Conservation (phyloP, 169 alveolate genomes). For the Eimeria mitis region DNA sequence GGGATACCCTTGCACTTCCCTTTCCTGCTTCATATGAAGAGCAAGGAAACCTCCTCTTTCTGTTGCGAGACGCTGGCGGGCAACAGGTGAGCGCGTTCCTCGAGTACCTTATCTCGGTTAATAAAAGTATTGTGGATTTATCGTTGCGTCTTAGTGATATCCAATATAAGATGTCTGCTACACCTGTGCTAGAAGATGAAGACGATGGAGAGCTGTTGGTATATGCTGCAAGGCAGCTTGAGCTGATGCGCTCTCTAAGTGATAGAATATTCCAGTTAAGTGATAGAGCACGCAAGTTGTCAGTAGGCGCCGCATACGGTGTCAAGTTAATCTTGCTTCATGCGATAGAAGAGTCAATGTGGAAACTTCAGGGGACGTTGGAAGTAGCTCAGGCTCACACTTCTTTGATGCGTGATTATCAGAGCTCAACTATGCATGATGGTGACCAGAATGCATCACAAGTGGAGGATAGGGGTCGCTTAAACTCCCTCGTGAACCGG, state of each 20-base stretch:
- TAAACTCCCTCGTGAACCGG: not conserved
- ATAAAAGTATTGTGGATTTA: not conserved
- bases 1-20: not conserved
- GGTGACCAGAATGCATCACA: not conserved
- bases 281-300: not conserved
- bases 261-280: not conserved
- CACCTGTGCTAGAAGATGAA: not conserved
- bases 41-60: not conserved
- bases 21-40: not conserved
- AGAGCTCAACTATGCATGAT: not conserved
- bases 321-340: slow-evolving; percentile 11
- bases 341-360: not conserved
- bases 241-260: not conserved
- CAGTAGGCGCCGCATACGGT: not conserved
- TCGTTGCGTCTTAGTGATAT: not conserved
- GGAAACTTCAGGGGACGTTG: not conserved
- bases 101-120: not conserved
- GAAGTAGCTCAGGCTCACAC: not conserved
- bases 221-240: not conserved
- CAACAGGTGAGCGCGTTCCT: not conserved
- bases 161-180: not conserved
- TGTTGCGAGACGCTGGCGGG: not conserved
- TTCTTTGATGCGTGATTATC: not conserved
- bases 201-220: not conserved
- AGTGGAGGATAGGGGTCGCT: not conserved